phyloP scores from a whole-genome alignment of 441 rosid genomes.

The Macaranga tanarius region DNA sequence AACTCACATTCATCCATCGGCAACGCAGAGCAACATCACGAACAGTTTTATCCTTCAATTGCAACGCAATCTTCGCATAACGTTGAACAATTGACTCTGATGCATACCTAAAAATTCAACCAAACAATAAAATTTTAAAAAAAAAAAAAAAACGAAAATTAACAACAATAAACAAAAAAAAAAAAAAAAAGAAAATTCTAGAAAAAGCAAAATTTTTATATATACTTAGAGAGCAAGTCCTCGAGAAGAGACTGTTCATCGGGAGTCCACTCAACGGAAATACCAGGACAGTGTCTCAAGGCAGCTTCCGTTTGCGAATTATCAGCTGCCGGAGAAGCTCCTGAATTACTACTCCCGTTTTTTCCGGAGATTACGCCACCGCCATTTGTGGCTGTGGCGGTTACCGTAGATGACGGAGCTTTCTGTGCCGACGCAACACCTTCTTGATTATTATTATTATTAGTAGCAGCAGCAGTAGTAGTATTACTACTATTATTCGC shows the following conservation, averaged over 20 bases:
- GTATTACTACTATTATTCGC: constrained; percentile 30
- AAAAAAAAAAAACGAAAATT: neutral
- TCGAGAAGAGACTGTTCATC: constrained; percentile 71
- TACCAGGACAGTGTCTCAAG: constrained; percentile 63
- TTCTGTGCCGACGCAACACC: constrained; percentile 39
- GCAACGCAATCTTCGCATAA: constrained; percentile 76
- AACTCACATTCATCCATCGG: constrained; percentile 76
- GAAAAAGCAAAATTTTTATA: neutral
- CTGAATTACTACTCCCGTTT: constrained; percentile 39
- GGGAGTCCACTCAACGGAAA: constrained; percentile 60
- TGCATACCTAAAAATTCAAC: constrained; percentile 37
- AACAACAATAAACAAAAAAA: neutral
- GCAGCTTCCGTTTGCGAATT: constrained; percentile 41
- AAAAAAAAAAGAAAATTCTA: neutral
- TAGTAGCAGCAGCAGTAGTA: no score
- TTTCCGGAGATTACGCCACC: constrained; percentile 40
- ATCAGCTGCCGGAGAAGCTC: constrained; percentile 22
- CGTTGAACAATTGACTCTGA: constrained; percentile 50
- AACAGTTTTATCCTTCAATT: constrained; percentile 65
- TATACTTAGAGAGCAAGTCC: constrained; percentile 58
- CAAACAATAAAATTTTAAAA: no score
- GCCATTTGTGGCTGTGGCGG: constrained; percentile 39
- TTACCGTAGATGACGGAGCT: constrained; percentile 18
- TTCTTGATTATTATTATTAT: constrained; percentile 46
- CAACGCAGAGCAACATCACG: constrained; percentile 78